These are phyloP conservation scores for Rubia tinctorum DNA, from an alignment of 305 asterid genomes.

Conservation along the genomic window DNA sequence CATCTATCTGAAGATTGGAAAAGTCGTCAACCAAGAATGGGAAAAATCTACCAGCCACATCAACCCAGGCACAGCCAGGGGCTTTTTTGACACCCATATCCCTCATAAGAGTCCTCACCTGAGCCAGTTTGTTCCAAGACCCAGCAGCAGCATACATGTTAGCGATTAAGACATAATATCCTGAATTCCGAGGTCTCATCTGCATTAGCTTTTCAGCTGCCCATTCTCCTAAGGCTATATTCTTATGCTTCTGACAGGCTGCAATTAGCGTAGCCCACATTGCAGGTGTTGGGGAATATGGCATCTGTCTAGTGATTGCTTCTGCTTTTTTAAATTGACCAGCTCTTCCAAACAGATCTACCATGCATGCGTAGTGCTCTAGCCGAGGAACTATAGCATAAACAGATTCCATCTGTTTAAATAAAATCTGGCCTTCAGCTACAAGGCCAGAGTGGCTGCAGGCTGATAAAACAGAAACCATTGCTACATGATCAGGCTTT, in stretches of 20 bases:
- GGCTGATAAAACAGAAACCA: constrained; percentile 76
- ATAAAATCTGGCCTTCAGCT: constrained; percentile 50
- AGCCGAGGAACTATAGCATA: constrained; percentile 50
- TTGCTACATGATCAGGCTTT: constrained; percentile 69
- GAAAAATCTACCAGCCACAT: constrained; percentile 57
- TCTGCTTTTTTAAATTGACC: constrained; percentile 59
- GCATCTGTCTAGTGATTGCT: constrained; percentile 55
- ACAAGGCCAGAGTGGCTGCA: constrained; percentile 94
- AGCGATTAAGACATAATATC: constrained; percentile 75
- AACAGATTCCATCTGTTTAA: constrained; percentile 52
- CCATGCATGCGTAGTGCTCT: constrained; percentile 87
- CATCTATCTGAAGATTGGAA: constrained; percentile 41
- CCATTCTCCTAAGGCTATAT: constrained; percentile 75
- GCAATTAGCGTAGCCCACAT: constrained; percentile 89
- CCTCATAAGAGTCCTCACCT: constrained; percentile 68
- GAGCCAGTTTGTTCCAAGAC: constrained; percentile 60
- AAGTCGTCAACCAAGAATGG: constrained; percentile 66
- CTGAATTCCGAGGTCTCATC: constrained; percentile 58
- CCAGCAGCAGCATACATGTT: constrained; percentile 89
- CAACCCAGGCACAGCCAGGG: constrained; percentile 87
- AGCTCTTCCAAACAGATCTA: constrained; percentile 81
- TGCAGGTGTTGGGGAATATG: constrained; percentile 58
- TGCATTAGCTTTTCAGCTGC: constrained; percentile 76
- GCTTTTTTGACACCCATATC: constrained; percentile 73
- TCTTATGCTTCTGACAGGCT: constrained; percentile 67